Evolutionary conservation across 2,329 filamentous ascomycete species (phyloP).

Genomic region (Fusarium nygamai): DNA sequence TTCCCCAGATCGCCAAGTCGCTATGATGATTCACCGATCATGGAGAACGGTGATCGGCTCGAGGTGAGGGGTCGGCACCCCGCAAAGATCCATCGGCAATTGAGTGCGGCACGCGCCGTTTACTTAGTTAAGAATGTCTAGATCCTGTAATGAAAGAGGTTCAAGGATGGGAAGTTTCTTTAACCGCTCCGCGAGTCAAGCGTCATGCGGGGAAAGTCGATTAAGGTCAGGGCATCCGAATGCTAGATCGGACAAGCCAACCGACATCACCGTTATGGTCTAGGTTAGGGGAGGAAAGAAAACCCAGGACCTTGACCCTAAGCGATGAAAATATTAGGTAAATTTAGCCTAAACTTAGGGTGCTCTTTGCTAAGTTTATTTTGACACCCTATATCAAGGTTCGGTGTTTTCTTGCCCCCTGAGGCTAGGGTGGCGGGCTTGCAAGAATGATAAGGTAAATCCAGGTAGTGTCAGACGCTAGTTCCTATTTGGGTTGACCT

Average conservation of each 20-base stretch:
- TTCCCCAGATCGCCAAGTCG: constrained; percentile 1
- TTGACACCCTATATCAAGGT: too few species aligned
- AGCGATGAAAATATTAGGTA: too few species aligned
- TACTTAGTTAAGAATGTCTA: not conserved
- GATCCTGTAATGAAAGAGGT: not conserved
- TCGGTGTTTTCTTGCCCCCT: too few species aligned
- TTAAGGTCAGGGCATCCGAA: not conserved
- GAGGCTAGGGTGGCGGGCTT: too few species aligned
- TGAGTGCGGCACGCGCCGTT: constrained; percentile 10
- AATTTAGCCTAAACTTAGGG: too few species aligned
- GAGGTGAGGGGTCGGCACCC: constrained; percentile 21
- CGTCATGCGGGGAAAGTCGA: not conserved
- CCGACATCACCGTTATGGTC: not conserved
- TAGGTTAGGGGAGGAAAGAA: not conserved
- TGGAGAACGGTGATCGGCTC: not conserved
- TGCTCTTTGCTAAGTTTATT: too few species aligned
- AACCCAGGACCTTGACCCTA: too few species aligned
- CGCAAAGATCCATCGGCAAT: constrained; percentile 21
- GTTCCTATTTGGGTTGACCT: too few species aligned
- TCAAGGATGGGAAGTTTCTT: not conserved
- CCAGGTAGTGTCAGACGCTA: too few species aligned
- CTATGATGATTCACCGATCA: not conserved
- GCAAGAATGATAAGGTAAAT: too few species aligned
- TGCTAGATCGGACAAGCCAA: not conserved
- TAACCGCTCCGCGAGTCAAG: not conserved